phyloP scores from a whole-genome alignment of 108 stramenopile genomes.

The Cyclotella sp. region DNA sequence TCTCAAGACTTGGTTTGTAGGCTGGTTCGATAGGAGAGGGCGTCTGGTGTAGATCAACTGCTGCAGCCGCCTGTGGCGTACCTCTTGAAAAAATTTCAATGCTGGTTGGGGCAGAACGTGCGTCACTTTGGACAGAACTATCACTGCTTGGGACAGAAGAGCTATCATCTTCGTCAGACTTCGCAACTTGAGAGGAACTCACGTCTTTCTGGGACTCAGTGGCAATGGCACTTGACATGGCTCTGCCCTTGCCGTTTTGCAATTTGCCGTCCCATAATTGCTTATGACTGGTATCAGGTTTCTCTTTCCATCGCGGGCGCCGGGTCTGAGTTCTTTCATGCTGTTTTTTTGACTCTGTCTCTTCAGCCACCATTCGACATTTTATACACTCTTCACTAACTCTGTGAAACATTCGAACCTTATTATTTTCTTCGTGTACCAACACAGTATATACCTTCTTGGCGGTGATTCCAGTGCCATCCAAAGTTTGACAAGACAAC shows the following conservation, averaged over 20 bases:
- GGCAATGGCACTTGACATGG: neutral
- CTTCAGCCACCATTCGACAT: neutral
- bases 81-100: too few relatives aligned
- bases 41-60: too few relatives aligned
- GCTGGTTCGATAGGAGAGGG: too few relatives aligned
- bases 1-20: too few relatives aligned
- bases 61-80: too few relatives aligned
- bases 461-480: neutral
- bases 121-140: neutral
- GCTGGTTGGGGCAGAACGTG: neutral
- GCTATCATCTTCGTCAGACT: neutral
- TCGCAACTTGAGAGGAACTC: neutral
- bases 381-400: neutral
- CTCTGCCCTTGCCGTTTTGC: neutral
- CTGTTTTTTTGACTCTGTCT: neutral
- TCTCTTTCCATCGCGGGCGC: neutral
- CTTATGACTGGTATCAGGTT: neutral
- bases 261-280: neutral
- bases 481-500: neutral
- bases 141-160: conserved; percentile 12
- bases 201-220: neutral
- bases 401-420: neutral
- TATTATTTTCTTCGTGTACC: neutral
- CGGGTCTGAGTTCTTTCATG: neutral
- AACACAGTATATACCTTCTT: neutral